phyloP scores from a whole-genome alignment of 1,139 yeast genomes.

The Zygosaccharomyces sapae region DNA sequence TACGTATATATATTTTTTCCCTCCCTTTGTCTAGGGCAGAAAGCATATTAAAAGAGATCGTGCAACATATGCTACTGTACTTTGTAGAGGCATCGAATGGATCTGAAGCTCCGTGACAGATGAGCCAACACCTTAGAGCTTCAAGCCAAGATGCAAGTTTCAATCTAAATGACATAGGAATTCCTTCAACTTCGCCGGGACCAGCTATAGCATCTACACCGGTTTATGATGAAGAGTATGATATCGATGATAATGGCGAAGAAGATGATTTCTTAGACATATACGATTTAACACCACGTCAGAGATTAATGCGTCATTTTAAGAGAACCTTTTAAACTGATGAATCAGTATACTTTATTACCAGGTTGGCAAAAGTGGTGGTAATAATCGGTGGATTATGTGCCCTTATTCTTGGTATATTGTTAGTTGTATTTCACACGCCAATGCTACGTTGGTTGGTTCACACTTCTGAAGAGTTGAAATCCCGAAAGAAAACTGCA shows the following conservation, averaged over 20 bases:
- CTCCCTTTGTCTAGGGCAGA: too few species aligned
- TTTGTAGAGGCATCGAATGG: background rate
- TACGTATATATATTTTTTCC: too few species aligned
- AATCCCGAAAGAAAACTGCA: slow-evolving; percentile 43
- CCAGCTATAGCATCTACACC: background rate
- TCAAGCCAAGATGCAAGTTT: slow-evolving; percentile 1
- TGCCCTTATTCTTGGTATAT: slow-evolving; percentile 30
- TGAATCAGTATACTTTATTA: slow-evolving; percentile 21
- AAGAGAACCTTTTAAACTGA: slow-evolving; percentile 18
- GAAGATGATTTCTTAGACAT: slow-evolving; percentile 32
- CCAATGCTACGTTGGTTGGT: slow-evolving; percentile 44
- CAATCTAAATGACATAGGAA: background rate
- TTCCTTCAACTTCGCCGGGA: background rate
- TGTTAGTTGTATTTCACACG: slow-evolving; percentile 48
- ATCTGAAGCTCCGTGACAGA: background rate
- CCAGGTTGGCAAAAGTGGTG: slow-evolving; percentile 27
- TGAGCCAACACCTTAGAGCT: background rate
- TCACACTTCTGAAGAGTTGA: slow-evolving; percentile 41
- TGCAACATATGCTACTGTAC: too few species aligned
- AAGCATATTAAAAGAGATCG: too few species aligned
- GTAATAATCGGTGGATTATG: slow-evolving; percentile 20
- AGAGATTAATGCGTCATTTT: slow-evolving; percentile 25
- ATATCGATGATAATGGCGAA: too few species aligned
- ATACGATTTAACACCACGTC: slow-evolving; percentile 34
- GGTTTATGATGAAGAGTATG: slow-evolving; percentile 4